A percentile compares a stretch with the other conserved stretches of the same genome.
Evolutionary conservation across 2,329 filamentous ascomycete species (phyloP).

Genomic region (Penicillium freii): DNA sequence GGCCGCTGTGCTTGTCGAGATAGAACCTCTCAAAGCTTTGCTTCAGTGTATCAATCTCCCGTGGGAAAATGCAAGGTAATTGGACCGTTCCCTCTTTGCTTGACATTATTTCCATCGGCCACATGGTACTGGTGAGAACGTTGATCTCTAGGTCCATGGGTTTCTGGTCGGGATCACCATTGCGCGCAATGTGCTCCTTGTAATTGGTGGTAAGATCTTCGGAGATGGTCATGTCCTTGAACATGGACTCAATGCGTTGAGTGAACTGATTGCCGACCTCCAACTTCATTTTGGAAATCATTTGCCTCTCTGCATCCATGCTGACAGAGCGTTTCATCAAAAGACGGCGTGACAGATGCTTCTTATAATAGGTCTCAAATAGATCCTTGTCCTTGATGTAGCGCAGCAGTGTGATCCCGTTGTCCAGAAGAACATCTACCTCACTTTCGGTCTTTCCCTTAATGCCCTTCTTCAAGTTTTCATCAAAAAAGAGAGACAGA

Average conservation of each 20-base stretch:
- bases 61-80: slow-evolving; percentile 66
- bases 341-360: slow-evolving; percentile 83
- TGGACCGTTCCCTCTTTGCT: slow-evolving; percentile 50
- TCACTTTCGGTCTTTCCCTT: slow-evolving; percentile 89
- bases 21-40: slow-evolving; percentile 89
- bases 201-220: slow-evolving; percentile 78
- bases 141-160: slow-evolving; percentile 78
- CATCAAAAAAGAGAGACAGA: slow-evolving; percentile 94
- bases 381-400: slow-evolving; percentile 91
- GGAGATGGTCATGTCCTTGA: slow-evolving; percentile 90
- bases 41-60: slow-evolving; percentile 70
- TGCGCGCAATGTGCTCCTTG: slow-evolving; percentile 64
- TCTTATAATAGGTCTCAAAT: slow-evolving; percentile 97
- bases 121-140: slow-evolving; percentile 89
- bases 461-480: slow-evolving; percentile 90
- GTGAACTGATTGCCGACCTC: slow-evolving; percentile 95
- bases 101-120: slow-evolving; percentile 88
- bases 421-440: slow-evolving; percentile 79
- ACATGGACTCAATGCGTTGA: slow-evolving; percentile 91
- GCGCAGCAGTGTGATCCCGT: slow-evolving; percentile 81
- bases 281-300: slow-evolving; percentile 96
- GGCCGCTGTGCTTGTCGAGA: slow-evolving; percentile 78
- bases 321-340: slow-evolving; percentile 87
- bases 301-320: slow-evolving; percentile 88
- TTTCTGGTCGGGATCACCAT: slow-evolving; percentile 56